Conservation (phyloP, 2,329 filamentous ascomycete genomes). For the Coleophoma cylindrospora region DNA sequence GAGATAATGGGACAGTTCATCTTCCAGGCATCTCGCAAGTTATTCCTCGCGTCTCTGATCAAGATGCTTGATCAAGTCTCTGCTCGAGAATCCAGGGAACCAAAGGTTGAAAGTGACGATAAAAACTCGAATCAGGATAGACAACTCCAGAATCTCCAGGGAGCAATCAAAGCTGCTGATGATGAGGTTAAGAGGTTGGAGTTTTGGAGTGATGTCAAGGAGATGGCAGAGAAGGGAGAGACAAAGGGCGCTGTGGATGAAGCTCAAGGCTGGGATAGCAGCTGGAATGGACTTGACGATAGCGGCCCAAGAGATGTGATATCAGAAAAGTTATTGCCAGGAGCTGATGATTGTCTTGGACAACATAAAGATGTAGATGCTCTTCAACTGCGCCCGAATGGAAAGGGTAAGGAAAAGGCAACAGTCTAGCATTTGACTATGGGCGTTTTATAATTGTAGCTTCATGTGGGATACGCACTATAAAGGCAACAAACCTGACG, state of each 20-base stretch:
- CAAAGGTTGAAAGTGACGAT: slow-evolving; percentile 18
- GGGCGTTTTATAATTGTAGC: too few species aligned
- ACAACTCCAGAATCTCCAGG: slow-evolving; percentile 64
- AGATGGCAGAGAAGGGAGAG: slow-evolving; percentile 49
- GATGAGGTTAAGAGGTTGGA: slow-evolving; percentile 76
- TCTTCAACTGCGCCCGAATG: background rate
- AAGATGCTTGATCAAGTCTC: slow-evolving; percentile 52
- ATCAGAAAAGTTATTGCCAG: slow-evolving; percentile 15
- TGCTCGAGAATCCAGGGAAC: slow-evolving; percentile 37
- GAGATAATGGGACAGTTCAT: slow-evolving; percentile 83
- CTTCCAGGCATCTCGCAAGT: slow-evolving; percentile 80
- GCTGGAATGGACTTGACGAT: slow-evolving; percentile 23
- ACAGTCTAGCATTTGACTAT: background rate
- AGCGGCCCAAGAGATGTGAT: slow-evolving; percentile 24
- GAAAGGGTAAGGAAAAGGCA: background rate
- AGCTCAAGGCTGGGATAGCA: slow-evolving; percentile 20
- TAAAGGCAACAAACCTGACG: too few species aligned
- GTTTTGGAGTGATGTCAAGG: slow-evolving; percentile 82
- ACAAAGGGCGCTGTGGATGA: slow-evolving; percentile 23
- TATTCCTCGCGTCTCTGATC: slow-evolving; percentile 68
- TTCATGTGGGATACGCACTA: too few species aligned
- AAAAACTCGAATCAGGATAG: slow-evolving; percentile 24
- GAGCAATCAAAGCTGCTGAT: slow-evolving; percentile 71
- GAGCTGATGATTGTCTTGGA: slow-evolving; percentile 10
- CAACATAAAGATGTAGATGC: slow-evolving; percentile 3